phyloP scores from a whole-genome alignment of 345 rosid species.

The Isatis tinctoria region DNA sequence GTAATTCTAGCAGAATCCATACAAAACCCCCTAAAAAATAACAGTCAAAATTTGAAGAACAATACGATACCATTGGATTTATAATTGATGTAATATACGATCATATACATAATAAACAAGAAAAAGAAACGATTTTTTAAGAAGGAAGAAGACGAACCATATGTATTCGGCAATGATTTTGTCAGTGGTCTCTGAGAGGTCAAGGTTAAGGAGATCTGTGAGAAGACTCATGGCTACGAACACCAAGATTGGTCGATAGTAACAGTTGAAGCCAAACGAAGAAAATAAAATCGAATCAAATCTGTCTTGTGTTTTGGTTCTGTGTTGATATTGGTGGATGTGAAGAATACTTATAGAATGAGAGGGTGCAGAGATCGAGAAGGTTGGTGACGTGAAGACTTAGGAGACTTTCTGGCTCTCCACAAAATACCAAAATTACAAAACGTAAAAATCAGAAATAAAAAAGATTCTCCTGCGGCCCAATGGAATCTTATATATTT shows the following conservation, averaged over 20 bases:
- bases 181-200: constrained; percentile 68
- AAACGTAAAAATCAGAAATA: neutral
- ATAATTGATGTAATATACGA: neutral
- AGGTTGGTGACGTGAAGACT: constrained; percentile 20
- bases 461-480: constrained; percentile 22
- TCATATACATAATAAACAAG: neutral
- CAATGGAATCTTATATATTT: constrained; percentile 22
- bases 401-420: constrained; percentile 17
- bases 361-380: constrained; percentile 12
- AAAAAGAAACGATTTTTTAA: neutral
- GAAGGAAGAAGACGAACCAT: constrained; percentile 50
- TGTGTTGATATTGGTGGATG: constrained; percentile 20
- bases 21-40: neutral
- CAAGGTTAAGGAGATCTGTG: constrained; percentile 70
- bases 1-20: neutral
- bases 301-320: constrained; percentile 1
- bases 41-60: neutral
- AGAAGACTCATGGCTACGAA: constrained; percentile 53
- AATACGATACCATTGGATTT: neutral
- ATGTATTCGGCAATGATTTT: constrained; percentile 89
- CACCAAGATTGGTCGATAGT: neutral
- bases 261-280: neutral
- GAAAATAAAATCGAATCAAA: neutral
- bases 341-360: constrained; percentile 23
- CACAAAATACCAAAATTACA: neutral